These are phyloP conservation scores for Vitis hybrid DNA, from an alignment of 177 flowering plant genomes.

Conservation along the genomic window DNA sequence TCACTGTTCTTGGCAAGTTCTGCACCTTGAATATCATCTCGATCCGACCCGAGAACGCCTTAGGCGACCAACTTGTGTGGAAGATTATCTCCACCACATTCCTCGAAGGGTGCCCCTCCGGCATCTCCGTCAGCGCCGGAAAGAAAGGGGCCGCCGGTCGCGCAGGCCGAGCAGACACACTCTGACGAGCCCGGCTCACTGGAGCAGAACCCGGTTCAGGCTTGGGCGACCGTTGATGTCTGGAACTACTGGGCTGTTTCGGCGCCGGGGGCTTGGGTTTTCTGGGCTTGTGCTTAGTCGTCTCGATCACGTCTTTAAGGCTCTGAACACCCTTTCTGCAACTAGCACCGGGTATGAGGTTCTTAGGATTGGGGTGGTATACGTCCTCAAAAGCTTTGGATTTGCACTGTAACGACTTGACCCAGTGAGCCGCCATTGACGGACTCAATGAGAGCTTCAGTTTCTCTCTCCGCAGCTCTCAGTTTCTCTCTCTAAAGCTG, in stretches of 20 bases:
- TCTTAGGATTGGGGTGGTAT: slow-evolving; percentile 37
- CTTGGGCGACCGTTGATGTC: slow-evolving; percentile 11
- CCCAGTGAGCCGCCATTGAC: slow-evolving; percentile 87
- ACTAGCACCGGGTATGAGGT: slow-evolving; percentile 42
- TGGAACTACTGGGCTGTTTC: slow-evolving; percentile 11
- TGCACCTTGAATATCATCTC: slow-evolving; percentile 92
- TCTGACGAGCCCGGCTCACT: slow-evolving; percentile 19
- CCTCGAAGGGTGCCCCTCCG: slow-evolving; percentile 80
- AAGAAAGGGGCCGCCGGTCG: slow-evolving; percentile 33
- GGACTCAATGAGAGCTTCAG: slow-evolving; percentile 6
- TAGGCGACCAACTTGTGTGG: slow-evolving; percentile 78
- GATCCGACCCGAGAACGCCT: slow-evolving; percentile 60
- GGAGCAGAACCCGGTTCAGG: slow-evolving; percentile 19
- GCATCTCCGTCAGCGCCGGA: slow-evolving; percentile 71
- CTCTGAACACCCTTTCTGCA: slow-evolving; percentile 58
- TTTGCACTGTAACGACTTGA: slow-evolving; percentile 86
- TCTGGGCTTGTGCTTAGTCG: slow-evolving; percentile 33
- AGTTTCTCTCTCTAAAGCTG: slow-evolving; percentile 7
- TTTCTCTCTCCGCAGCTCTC: background rate
- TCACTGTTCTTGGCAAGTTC: slow-evolving; percentile 47
- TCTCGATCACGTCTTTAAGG: slow-evolving; percentile 74
- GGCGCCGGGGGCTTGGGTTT: slow-evolving; percentile 24
- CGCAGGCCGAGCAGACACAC: slow-evolving; percentile 4
- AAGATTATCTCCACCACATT: slow-evolving; percentile 96
- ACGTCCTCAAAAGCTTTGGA: slow-evolving; percentile 79